A percentile compares a stretch with the other conserved stretches of the same genome.
These are phyloP conservation scores for Neurospora sp. DNA, from an alignment of 495 filamentous ascomycete species.

Conservation along the genomic window DNA sequence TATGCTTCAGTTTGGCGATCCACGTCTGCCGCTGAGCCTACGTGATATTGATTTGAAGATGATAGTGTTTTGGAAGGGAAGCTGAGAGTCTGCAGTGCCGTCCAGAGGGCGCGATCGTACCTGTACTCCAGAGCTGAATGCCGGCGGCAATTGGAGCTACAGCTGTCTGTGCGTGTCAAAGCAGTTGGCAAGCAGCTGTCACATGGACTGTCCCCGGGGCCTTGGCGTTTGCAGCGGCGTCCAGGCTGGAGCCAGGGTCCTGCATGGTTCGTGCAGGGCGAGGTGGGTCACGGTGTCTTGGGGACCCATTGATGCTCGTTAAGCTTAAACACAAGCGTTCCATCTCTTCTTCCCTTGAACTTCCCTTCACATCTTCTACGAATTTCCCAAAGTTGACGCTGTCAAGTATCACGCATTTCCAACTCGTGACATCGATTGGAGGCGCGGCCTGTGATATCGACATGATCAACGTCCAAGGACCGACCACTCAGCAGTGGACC, in stretches of 20 bases:
- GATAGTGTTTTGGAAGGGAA: not conserved
- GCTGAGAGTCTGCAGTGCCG: not conserved
- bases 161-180: not conserved
- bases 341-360: not conserved
- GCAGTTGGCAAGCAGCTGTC: not conserved
- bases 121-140: not conserved
- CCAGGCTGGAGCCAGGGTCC: not conserved
- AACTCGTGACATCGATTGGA: not conserved
- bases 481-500: not conserved
- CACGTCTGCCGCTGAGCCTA: not conserved
- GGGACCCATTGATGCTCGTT: not conserved
- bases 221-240: not conserved
- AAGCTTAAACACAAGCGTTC: not conserved
- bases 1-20: not conserved
- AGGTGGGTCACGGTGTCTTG: not conserved
- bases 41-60: not conserved
- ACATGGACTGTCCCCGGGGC: not conserved
- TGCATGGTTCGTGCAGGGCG: not conserved
- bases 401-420: not conserved
- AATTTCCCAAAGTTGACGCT: not conserved
- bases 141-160: not conserved
- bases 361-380: not conserved
- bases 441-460: not conserved
- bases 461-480: not conserved
- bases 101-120: not conserved